Evolutionary conservation across 2,329 filamentous ascomycete species (phyloP), one percentile per base, ranked within the genome.

Genomic region (Microsporum canis): DNA sequence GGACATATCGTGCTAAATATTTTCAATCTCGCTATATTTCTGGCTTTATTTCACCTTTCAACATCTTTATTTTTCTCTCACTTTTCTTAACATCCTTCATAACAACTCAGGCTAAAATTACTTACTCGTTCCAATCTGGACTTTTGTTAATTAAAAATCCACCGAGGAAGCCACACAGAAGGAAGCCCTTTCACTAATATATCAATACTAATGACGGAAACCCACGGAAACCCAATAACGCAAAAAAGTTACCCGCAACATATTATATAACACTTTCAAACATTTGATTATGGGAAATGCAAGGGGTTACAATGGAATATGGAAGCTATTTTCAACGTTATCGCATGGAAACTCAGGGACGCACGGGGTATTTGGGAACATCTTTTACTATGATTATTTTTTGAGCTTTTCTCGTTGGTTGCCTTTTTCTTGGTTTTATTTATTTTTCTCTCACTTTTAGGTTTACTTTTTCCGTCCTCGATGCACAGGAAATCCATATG

Each of bases 111-210:
- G 49, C 49, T n/a, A 53, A 5, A 17, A 27, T 12, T 27, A 33
- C 23, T 3, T 53, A 34, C 45, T 41, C 23, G 23, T 49, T 34
- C n/a, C 49, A 33, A n/a, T 55, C 43, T 62, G 61, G 58, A 60
- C 8, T 53, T 34, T 49, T 31, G 23, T n/a, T 14, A 51, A 29
- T 12, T 31, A 51, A 31, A 27, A 12, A n/a, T 53, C 43, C n/a
- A 8, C 10, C 27, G 10, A 53, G 49, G 49, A 31, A 53, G 10
- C 27, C 27, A 53, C 27, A 53, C 8, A 53, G 49, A 53, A 53
- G 49, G 31, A 33, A 53, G 14, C 1, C 5, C 29, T 5, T 49
- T 31, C 23, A 8, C 31, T 53, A 53, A 33, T 33, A 49, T 49
- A 53, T 34, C 31, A 53, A 23, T 53, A 53, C 49, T 31, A 53